These are phyloP conservation scores for Phellinidium pouzarii DNA, from an alignment of 1,284 basidiomycete species.

Conservation along the genomic window DNA sequence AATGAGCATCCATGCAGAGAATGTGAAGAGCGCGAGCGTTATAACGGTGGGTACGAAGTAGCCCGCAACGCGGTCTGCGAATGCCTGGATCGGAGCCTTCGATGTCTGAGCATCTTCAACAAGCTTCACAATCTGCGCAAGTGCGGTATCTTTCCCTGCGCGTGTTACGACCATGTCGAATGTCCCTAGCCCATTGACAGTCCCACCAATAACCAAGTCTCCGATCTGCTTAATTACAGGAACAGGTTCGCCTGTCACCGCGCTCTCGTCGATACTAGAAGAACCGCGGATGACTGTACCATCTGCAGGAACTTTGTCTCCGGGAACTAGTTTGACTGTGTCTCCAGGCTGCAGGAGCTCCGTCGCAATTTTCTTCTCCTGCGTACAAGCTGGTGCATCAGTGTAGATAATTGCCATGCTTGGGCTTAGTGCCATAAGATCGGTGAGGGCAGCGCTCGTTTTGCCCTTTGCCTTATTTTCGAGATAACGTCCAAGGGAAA, in stretches of 20 bases:
- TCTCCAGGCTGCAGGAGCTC: constrained; percentile 96
- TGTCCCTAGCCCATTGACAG: constrained; percentile 92
- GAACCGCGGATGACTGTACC: constrained; percentile 84
- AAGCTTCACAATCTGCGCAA: constrained; percentile 93
- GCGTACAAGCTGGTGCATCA: constrained; percentile 67
- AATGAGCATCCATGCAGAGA: constrained; percentile 80
- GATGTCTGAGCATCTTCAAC: constrained; percentile 98
- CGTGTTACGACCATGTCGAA: constrained; percentile 95
- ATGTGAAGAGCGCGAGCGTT: constrained; percentile 75
- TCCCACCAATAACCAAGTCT: constrained; percentile 90
- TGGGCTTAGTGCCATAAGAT: constrained; percentile 91
- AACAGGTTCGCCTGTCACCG: constrained; percentile 95
- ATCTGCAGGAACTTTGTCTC: constrained; percentile 95
- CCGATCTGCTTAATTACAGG: constrained; percentile 81
- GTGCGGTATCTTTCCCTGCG: constrained; percentile 92
- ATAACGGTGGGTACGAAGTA: constrained; percentile 94
- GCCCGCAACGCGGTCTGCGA: constrained; percentile 92
- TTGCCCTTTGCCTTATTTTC: constrained; percentile 97
- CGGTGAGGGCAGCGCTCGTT: constrained; percentile 93
- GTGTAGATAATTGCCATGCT: constrained; percentile 95
- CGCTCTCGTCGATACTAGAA: constrained; percentile 91
- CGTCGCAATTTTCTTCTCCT: constrained; percentile 87
- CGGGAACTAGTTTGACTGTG: constrained; percentile 89
- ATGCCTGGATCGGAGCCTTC: constrained; percentile 97
- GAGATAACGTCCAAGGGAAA: constrained; percentile 90